Evolutionary conservation across 495 filamentous ascomycete species (phyloP), one percentile per base, ranked within the genome.

Genomic region (Cenococcum geophilum): DNA sequence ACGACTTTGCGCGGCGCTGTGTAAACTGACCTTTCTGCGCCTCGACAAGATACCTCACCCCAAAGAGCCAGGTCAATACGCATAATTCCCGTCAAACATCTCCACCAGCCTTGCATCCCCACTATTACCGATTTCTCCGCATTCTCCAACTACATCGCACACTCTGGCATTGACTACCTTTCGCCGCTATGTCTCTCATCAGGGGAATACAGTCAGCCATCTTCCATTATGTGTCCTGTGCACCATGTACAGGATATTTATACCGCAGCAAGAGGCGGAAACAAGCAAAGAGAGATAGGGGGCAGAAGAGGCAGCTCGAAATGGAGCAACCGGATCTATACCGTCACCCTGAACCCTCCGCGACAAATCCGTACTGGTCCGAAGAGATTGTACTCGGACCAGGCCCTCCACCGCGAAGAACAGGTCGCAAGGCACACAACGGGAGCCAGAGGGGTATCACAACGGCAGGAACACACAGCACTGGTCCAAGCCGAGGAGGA

Each of bases 301-400:
- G 83, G 55, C 79, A 86, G 61, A 85, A 83, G 66, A 78, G 79
- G 48, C 78, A 73, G 54, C 68, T 82, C 50, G 75, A 88, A 54
- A 80, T 78, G 60, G 82, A 89, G 66, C 82, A 91, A 69, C 87
- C 87, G 4, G 80, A 84, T 34, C 75, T 83, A 5, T 93, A 92
- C 69, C 78, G 81, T 16, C 91, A 96, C 65, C 89, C 91, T 1
- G 83, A 84, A 25, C 86, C 91, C 5, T 91, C 88, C 71, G 83
- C 82, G 53, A 93, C 89, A 32, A 96, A 96, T 67, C 83, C 83
- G 49, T 89, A 88, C 73, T 96, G 91, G 91, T 73, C 74, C 8
- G 89, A 92, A 63, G 91, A 96, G 74, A 91, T 95, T 55, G 75
- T 76, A 48, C 75, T 91, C 72, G 91, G 91, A 0, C 91, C 91